Percentiles rank a stretch among this genome's conserved stretches.
Evolutionary conservation across 805 yeast species (phyloP).

Genomic region (Teunomyces aglyptinius): DNA sequence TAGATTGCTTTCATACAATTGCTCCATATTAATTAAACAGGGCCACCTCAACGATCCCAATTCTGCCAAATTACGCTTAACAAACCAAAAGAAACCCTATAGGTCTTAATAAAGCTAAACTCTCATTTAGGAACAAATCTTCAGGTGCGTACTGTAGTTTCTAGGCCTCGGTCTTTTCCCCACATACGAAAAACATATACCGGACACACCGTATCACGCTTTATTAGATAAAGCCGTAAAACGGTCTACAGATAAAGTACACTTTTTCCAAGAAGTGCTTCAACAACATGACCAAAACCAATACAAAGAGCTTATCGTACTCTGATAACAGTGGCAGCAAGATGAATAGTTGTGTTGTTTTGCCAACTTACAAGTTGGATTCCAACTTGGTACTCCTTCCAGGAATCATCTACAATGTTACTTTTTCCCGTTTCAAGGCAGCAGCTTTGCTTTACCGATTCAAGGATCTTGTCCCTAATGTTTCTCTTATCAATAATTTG

Average conservation of each 20-base stretch:
- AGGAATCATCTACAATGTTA: constrained; percentile 60
- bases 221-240: neutral
- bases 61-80: neutral
- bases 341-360: constrained; percentile 18
- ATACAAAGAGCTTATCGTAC: neutral
- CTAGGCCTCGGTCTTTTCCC: constrained; percentile 4
- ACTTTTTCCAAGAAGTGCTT: neutral
- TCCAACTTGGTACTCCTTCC: constrained; percentile 54
- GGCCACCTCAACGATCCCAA: too few species aligned
- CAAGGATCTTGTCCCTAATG: constrained; percentile 23
- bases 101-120: too few species aligned
- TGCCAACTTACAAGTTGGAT: constrained; percentile 42
- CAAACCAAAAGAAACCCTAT: too few species aligned
- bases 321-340: neutral
- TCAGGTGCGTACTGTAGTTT: neutral
- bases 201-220: constrained; percentile 3
- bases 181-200: neutral
- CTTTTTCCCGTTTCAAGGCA: constrained; percentile 47
- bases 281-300: neutral
- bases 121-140: neutral
- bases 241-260: neutral
- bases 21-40: too few species aligned
- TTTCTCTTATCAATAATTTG: constrained; percentile 30
- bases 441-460: constrained; percentile 45
- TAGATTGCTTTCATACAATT: too few species aligned